These are phyloP conservation scores for Phytophthora hybrid DNA, from an alignment of 352 stramenopile species.

Conservation along the genomic window DNA sequence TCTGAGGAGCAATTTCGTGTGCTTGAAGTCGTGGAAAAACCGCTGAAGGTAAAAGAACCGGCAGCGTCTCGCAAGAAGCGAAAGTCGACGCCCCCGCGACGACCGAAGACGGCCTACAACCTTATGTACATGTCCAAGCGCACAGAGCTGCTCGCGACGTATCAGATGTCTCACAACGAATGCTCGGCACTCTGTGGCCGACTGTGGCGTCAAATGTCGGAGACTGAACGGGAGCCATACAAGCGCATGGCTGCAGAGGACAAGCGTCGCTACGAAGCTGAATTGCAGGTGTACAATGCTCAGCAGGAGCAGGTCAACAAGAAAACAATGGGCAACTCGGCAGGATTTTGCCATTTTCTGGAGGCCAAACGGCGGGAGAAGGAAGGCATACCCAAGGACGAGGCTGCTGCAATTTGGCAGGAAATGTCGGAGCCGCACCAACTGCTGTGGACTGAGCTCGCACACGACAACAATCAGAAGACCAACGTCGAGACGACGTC, in stretches of 20 bases:
- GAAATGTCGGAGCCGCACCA: constrained; percentile 48
- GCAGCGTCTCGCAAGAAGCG: constrained; percentile 31
- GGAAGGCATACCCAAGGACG: constrained; percentile 33
- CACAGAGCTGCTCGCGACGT: constrained; percentile 54
- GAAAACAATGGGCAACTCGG: constrained; percentile 26
- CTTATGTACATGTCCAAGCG: constrained; percentile 73
- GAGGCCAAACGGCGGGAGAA: constrained; percentile 41
- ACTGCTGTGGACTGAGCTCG: constrained; percentile 49
- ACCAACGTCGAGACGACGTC: neutral
- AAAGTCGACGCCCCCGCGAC: constrained; percentile 38
- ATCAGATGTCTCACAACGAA: constrained; percentile 77
- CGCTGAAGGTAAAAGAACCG: constrained; percentile 9
- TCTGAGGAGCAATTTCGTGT: neutral
- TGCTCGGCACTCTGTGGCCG: constrained; percentile 64
- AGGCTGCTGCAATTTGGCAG: constrained; percentile 45
- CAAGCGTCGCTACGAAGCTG: constrained; percentile 55
- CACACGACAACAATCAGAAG: constrained; percentile 20
- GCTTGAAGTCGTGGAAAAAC: neutral
- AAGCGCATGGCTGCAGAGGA: constrained; percentile 61
- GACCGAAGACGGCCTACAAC: constrained; percentile 65
- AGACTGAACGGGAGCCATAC: constrained; percentile 58
- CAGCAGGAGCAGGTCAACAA: constrained; percentile 25
- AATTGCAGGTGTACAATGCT: constrained; percentile 44
- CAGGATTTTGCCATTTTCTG: constrained; percentile 49
- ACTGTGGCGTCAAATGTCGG: constrained; percentile 69